Evolutionary conservation across 2,329 filamentous ascomycete species (phyloP), one percentile per base, ranked within the genome.

Genomic region (Corynespora cassiicola): DNA sequence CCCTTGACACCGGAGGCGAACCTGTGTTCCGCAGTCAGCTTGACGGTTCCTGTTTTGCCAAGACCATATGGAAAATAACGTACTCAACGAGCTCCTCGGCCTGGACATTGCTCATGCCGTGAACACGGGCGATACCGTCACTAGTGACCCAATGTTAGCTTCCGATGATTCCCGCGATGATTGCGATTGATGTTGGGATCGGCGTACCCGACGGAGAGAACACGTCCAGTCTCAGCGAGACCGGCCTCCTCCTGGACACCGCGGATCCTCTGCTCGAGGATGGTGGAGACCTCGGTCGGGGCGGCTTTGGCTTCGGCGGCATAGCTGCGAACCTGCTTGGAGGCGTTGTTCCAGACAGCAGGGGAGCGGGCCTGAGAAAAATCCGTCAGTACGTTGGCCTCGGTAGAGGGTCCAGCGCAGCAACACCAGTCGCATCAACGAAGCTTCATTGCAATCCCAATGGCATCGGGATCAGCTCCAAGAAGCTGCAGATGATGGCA

Each of bases 121-220:
- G 91, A 65, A 99, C 92, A 91, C 94, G 92, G 75, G 94, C 94
- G 73, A 99, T 99, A 95, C 94, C 94, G 81, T 99, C 94, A 94
- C 94, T 97, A 66, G 75, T 45, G 37, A 42, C 39, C 50, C 44
- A 39, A 50, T 50, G 61, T 72, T 52, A 72, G 68, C 50, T 47
- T 42, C 31, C 37, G 41, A 33, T 36, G 38, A 49, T 38, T 42
- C 43, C 41, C 45, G 36, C 42, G 52, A 60, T 47, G 50, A 45
- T 47, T 50, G 55, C 60, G 47, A 53, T 51, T 53, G 54, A 58
- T 58, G 54, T 47, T 53, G 56, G 56, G 51, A 52, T 41, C 61
- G 47, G 86, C 90, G 73, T 95, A 97, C 92, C 92, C 92, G 76
- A 99, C 90, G 70, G 91, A 96, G 67, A 99, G 86, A 70, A 99